Evolutionary conservation across 306 rosid species (phyloP).

Genomic region (Sicyos baderoa): DNA sequence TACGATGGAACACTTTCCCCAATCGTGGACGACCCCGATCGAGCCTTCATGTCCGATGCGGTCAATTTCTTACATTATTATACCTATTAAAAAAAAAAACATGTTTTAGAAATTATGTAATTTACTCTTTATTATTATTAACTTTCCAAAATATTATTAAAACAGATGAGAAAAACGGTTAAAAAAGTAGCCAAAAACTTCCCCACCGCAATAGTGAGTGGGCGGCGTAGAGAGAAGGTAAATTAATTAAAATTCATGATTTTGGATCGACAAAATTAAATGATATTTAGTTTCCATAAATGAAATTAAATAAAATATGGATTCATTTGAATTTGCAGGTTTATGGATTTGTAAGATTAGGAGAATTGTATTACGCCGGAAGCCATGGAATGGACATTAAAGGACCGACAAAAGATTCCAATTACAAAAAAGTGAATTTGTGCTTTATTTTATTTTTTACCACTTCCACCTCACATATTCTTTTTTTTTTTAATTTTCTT

Average conservation of each 20-base stretch:
- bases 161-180: conserved; percentile 88
- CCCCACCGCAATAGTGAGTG: conserved; percentile 88
- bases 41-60: conserved; percentile 69
- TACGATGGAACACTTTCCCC: conserved; percentile 92
- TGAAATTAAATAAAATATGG: not conserved
- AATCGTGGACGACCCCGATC: conserved; percentile 76
- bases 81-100: no score
- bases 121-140: not conserved
- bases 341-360: conserved; percentile 65
- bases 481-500: not conserved
- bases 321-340: conserved; percentile 32
- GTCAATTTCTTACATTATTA: conserved; percentile 31
- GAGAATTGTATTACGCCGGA: conserved; percentile 89
- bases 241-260: not conserved
- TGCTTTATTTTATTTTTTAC: not conserved
- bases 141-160: not conserved
- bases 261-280: not conserved
- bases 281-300: not conserved
- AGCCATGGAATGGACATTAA: conserved; percentile 98
- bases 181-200: conserved; percentile 61
- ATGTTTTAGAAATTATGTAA: no score
- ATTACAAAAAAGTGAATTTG: conserved; percentile 51
- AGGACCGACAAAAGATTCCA: conserved; percentile 69
- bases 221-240: conserved; percentile 91
- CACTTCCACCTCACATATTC: not conserved